A percentile compares a stretch with the other conserved stretches of the same genome.
Conservation (phyloP, 225 moss, liverwort and hornwort species). For the Asterella californica region DNA sequence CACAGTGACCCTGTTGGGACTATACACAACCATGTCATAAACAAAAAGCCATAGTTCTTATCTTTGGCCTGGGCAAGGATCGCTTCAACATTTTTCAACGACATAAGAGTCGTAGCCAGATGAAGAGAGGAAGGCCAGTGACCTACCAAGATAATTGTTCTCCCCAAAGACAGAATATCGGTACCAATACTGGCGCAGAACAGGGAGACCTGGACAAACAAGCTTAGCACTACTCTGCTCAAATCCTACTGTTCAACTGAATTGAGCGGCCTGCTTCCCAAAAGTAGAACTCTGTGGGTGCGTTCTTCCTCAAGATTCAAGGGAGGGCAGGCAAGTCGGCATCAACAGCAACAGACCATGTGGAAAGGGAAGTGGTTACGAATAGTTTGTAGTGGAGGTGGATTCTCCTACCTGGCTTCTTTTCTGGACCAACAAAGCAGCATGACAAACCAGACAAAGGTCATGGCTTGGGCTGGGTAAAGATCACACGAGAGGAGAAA, state of each 20-base stretch:
- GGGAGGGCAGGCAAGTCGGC: background rate
- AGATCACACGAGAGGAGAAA: background rate
- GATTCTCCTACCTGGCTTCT: background rate
- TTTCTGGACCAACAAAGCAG: background rate
- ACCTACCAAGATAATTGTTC: background rate
- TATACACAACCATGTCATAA: slow-evolving; percentile 7
- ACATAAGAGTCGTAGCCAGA: background rate
- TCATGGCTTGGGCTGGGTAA: background rate
- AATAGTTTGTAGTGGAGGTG: background rate
- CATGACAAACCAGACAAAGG: background rate
- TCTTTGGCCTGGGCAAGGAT: background rate
- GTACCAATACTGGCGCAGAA: background rate
- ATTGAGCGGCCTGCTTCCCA: background rate
- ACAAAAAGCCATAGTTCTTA: slow-evolving; percentile 4
- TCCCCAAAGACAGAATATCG: background rate
- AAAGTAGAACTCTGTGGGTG: slow-evolving; percentile 1
- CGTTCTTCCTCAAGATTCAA: background rate
- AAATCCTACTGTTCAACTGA: background rate
- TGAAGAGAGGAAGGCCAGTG: background rate
- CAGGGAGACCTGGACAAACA: background rate
- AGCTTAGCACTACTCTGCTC: background rate
- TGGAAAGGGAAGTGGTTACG: background rate
- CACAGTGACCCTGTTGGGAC: slow-evolving; percentile 14
- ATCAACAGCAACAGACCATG: background rate
- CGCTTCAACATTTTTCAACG: background rate